Percentiles rank a stretch among this genome's conserved stretches.
Conservation (phyloP, 2,329 filamentous ascomycete species). For the Fusarium proliferatum region DNA sequence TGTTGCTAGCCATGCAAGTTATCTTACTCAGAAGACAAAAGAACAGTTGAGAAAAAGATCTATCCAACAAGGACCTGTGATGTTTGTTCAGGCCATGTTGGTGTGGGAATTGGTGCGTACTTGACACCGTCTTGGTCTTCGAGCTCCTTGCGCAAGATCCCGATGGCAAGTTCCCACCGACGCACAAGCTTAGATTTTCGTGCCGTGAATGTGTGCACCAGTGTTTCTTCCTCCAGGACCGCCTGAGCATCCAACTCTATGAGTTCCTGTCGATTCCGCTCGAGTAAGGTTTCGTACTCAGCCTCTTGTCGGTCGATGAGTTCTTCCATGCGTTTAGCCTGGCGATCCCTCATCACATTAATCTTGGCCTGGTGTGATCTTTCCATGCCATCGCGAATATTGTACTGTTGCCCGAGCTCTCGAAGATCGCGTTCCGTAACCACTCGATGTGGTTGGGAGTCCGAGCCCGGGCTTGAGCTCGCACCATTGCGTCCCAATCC, state of each 20-base stretch:
- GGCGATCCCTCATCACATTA: slow-evolving; percentile 73
- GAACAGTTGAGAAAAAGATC: neutral
- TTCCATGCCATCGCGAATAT: slow-evolving; percentile 68
- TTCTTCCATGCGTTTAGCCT: slow-evolving; percentile 70
- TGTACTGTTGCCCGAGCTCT: slow-evolving; percentile 71
- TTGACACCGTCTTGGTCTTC: slow-evolving; percentile 56
- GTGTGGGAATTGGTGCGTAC: slow-evolving; percentile 54
- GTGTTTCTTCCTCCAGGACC: slow-evolving; percentile 60
- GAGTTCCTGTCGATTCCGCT: slow-evolving; percentile 60
- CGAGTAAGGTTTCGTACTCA: slow-evolving; percentile 60
- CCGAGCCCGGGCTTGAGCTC: slow-evolving; percentile 41
- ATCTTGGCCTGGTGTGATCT: slow-evolving; percentile 69
- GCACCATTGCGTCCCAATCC: slow-evolving; percentile 57
- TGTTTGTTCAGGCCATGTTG: slow-evolving; percentile 47
- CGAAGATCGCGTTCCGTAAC: slow-evolving; percentile 70
- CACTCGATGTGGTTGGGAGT: slow-evolving; percentile 57
- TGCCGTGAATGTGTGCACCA: slow-evolving; percentile 57
- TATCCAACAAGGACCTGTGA: neutral
- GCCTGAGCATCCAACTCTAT: slow-evolving; percentile 60
- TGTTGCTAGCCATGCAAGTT: neutral
- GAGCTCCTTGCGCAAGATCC: slow-evolving; percentile 65
- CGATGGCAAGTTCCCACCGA: slow-evolving; percentile 64
- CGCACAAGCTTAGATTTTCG: slow-evolving; percentile 58
- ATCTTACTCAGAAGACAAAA: slow-evolving; percentile 3
- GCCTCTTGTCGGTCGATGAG: slow-evolving; percentile 64